These are phyloP conservation scores for Rhizopus stolonifer DNA, from an alignment of 371 early-diverging fungal species.

Conservation along the genomic window DNA sequence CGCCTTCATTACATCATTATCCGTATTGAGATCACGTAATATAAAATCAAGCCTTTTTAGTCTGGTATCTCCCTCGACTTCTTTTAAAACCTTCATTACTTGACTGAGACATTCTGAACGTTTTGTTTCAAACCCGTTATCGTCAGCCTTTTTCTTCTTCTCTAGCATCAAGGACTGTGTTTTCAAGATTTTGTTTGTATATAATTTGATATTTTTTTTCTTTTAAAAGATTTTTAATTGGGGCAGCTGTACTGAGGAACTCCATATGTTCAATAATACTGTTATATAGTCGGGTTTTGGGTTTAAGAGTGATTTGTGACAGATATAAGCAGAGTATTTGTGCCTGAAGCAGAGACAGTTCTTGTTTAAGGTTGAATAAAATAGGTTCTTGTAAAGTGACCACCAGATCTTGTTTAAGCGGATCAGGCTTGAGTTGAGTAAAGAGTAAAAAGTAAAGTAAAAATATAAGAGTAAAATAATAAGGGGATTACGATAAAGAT, in stretches of 20 bases:
- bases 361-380: no score
- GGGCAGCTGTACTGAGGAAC: constrained; percentile 4
- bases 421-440: no score
- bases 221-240: constrained; percentile 8
- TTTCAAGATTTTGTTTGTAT: constrained; percentile 8
- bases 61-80: constrained; percentile 4
- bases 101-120: constrained; percentile 15
- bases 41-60: constrained; percentile 16
- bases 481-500: no score
- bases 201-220: background rate
- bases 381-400: no score
- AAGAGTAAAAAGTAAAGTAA: no score
- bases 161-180: constrained; percentile 6
- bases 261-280: constrained; percentile 8
- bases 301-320: no score
- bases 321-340: no score
- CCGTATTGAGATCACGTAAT: constrained; percentile 6
- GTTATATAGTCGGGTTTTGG: no score
- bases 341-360: no score
- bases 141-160: constrained; percentile 11
- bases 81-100: constrained; percentile 11
- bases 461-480: no score
- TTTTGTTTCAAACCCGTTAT: constrained; percentile 12
- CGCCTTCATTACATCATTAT: constrained; percentile 12
- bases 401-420: no score